Base-by-base conservation (phyloP, 305 asterid genomes). In the Rubia occidens region DNA sequence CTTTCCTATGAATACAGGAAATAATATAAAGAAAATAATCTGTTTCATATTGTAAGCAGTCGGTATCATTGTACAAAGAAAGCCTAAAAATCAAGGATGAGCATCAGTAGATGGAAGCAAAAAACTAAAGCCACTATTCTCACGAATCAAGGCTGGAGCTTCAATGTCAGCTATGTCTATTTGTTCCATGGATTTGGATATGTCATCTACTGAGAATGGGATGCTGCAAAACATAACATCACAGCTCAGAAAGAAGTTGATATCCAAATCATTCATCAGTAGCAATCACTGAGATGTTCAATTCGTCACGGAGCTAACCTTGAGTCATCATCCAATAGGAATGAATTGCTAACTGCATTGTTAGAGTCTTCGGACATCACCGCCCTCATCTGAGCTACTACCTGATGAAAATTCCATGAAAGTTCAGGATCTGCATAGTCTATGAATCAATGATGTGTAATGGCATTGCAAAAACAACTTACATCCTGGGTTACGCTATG, bases 181-280 rank as follows among this genome's bases (percentile, higher is more conserved):
- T 79, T 86, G 96, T 73, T 89, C 91, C 97, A 91, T 89, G 6
- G 96, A 89, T 81, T 89, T 91, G 6, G 97, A 89, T 82, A 91
- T 89, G 76, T 91, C 97, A 40, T 90, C 97, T 32, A 89, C 97
- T 39, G 97, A 88, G 78, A 90, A 90, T 1, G 97, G 97, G 77
- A 91, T 89, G 85, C 97, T 91, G 96, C 81, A 85, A 58, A 60
- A 15, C 67, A 62, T 78, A 72, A 69, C 67, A 56, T 9, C 63
- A 49, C 61, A 77, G 35, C 35, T 77, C 69, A 82, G 51, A 32
- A 55, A 32, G 58, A 51, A 9, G 5, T 56, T 56, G 61, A 71
- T 32, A 39, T 44, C 45, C 39, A 65, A 17, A 13, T 55, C 21
- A 73, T 32, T 29, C 43, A 66, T 15, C 11, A 0, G 42, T n/a